Evolutionary conservation across 371 early-diverging fungal genomes (phyloP), one percentile per base, ranked within the genome.

Genomic region (Mucor ambiguus): DNA sequence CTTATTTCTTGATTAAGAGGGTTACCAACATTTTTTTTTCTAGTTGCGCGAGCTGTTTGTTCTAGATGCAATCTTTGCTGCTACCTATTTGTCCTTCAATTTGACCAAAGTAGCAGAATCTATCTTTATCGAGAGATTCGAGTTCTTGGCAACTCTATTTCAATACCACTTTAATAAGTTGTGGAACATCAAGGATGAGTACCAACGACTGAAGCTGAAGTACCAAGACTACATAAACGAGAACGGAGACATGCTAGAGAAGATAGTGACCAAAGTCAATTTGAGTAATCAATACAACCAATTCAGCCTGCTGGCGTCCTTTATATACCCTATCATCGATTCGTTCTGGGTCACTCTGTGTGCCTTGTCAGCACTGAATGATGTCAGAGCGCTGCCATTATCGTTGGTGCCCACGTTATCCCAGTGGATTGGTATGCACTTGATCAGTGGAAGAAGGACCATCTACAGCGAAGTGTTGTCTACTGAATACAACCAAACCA

Each of bases 381-480:
- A 71, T 43, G 68, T 73, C 41, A 62, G 57, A 20, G 66, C 60
- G 9, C 48, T 76, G 11, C 77, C 77, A 3, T 44, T 68, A 24
- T 64, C 73, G 7, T 14, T 73, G 1, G 59, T 76, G 5, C 77
- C 77, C 10, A 63, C 66, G 1, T 29, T 76, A 30, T 64, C 71
- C 10, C 77, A 73, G 41, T 78, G 78, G 73, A 71, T 78, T 11
- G 78, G 75, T 28, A 70, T 75, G 63, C 78, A 78, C 43, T 55
- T 78, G 32, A 78, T 75, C 48, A 75, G 75, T 24, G 78, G 78
- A 16, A 55, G 73, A 57, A 71, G 78, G 56, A 78, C 78, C 4
- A 72, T 75, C 20, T 78, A 73, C 56, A 68, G 71, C 26, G 78
- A 78, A 55, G 75, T 76, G 4, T 55, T 76, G 22, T 76, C 77